Evolutionary conservation across 768 basidiomycete species (phyloP).

Genomic region (Agaricus subrufescens): DNA sequence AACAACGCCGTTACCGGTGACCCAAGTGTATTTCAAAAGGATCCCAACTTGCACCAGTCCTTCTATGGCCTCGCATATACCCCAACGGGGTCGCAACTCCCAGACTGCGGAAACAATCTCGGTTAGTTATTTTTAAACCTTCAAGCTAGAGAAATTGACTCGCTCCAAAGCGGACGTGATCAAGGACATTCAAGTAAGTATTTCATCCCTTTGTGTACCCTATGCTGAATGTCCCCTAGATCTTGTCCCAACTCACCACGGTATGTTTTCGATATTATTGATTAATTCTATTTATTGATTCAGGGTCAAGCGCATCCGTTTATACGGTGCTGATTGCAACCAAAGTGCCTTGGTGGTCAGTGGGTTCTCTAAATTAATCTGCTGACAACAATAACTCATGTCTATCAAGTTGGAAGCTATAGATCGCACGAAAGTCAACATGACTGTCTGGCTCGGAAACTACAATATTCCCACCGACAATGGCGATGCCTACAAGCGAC

Average conservation of each 20-base stretch:
- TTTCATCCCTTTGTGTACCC: not conserved
- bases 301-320: constrained; percentile 53
- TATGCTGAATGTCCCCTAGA: constrained; percentile 29
- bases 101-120: constrained; percentile 57
- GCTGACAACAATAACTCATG: not conserved
- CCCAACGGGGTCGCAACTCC: constrained; percentile 67
- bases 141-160: not conserved
- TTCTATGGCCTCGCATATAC: constrained; percentile 92
- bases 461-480: constrained; percentile 62
- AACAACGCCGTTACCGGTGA: constrained; percentile 30
- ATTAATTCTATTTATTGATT: not conserved
- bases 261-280: constrained; percentile 23
- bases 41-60: constrained; percentile 60
- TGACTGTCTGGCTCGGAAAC: constrained; percentile 75
- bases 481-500: constrained; percentile 64
- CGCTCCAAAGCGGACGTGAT: constrained; percentile 48
- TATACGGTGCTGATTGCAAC: constrained; percentile 89
- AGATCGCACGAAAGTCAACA: constrained; percentile 80
- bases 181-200: constrained; percentile 60
- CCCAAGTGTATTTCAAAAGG: constrained; percentile 73
- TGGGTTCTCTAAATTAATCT: not conserved
- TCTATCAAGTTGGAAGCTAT: constrained; percentile 73
- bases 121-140: constrained; percentile 21
- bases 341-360: constrained; percentile 70
- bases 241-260: constrained; percentile 82